Evolutionary conservation across 441 rosid genomes (phyloP).

Genomic region (Theobroma grandiflorum): DNA sequence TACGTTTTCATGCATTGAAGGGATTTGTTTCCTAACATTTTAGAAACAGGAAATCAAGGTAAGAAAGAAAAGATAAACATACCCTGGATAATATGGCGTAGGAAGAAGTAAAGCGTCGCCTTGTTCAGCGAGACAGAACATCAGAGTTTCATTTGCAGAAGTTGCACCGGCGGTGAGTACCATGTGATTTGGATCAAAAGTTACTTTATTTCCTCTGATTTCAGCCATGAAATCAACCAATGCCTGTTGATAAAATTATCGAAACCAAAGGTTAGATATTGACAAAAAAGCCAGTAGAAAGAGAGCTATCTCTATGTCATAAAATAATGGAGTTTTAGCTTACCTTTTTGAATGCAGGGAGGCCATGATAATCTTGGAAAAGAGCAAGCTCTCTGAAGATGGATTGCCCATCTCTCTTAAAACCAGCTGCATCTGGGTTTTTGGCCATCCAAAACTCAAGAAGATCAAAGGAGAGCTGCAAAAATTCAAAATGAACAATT

Average conservation of each 20-base stretch:
- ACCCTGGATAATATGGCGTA: slow-evolving; percentile 98
- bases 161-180: slow-evolving; percentile 97
- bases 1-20: slow-evolving; percentile 31
- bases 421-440: slow-evolving; percentile 75
- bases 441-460: slow-evolving; percentile 83
- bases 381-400: slow-evolving; percentile 92
- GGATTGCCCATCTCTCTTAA: slow-evolving; percentile 77
- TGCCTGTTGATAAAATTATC: slow-evolving; percentile 51
- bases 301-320: not conserved
- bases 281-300: not conserved
- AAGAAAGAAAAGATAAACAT: slow-evolving; percentile 27
- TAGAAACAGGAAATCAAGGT: slow-evolving; percentile 34
- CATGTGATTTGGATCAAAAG: slow-evolving; percentile 67
- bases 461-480: slow-evolving; percentile 82
- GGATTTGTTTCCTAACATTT: slow-evolving; percentile 29
- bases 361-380: slow-evolving; percentile 95
- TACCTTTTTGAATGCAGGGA: slow-evolving; percentile 82
- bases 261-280: not conserved
- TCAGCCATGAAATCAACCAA: slow-evolving; percentile 88
- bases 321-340: slow-evolving; percentile 18
- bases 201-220: slow-evolving; percentile 85
- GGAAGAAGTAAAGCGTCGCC: slow-evolving; percentile 96
- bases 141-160: slow-evolving; percentile 90
- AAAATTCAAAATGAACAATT: not conserved
- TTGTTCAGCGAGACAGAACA: slow-evolving; percentile 84